Percentiles rank a stretch among this genome's conserved stretches.
Evolutionary conservation across 2,329 filamentous ascomycete genomes (phyloP).

Genomic region (Diplodia mutila): DNA sequence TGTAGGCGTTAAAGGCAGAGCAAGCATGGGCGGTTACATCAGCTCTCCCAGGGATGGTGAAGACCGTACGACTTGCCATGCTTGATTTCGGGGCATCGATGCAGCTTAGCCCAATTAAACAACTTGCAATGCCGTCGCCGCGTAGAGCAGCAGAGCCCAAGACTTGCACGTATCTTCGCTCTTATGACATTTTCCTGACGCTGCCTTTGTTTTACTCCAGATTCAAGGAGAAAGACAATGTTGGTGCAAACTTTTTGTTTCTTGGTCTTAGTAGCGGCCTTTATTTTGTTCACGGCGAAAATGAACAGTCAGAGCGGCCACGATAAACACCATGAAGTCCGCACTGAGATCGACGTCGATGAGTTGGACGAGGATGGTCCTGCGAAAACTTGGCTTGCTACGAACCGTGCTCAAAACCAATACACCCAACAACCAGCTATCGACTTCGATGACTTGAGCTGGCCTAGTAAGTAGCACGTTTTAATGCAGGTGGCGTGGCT

Average conservation of each 20-base stretch:
- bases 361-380: slow-evolving; percentile 57
- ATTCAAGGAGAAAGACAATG: not conserved
- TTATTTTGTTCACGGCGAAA: not conserved
- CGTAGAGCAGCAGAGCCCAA: not conserved
- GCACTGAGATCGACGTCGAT: too few relatives aligned
- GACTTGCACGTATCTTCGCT: not conserved
- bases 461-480: slow-evolving; percentile 51
- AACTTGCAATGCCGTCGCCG: not conserved
- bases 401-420: slow-evolving; percentile 55
- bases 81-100: not conserved
- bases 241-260: not conserved
- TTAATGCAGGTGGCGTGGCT: not conserved
- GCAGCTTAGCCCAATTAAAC: not conserved
- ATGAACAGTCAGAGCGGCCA: slow-evolving; percentile 17
- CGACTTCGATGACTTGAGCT: slow-evolving; percentile 59
- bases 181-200: not conserved
- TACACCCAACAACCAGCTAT: slow-evolving; percentile 55
- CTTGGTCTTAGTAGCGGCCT: not conserved
- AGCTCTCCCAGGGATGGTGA: not conserved
- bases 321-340: slow-evolving; percentile 31
- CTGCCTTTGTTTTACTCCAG: not conserved
- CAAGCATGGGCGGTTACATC: not conserved
- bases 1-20: not conserved
- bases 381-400: slow-evolving; percentile 55
- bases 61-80: not conserved